A percentile compares a stretch with the other conserved stretches of the same genome.
Conservation (phyloP, 257 asterid genomes). For the Marsdenia floribunda region DNA sequence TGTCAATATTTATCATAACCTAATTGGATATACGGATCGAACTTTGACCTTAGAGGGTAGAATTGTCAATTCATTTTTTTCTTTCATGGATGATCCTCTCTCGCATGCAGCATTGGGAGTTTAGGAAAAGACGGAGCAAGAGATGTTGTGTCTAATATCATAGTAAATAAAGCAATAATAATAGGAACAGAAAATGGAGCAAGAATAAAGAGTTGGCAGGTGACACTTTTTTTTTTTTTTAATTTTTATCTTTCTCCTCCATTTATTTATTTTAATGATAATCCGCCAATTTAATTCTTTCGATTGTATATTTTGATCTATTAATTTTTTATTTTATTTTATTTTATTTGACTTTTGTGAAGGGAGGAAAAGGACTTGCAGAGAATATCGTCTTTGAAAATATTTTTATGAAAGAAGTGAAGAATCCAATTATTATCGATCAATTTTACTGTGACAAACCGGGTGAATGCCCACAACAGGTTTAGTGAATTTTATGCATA, state of each 20-base stretch:
- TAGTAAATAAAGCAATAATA: conserved; percentile 49
- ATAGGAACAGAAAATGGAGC: conserved; percentile 82
- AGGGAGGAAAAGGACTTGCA: conserved; percentile 92
- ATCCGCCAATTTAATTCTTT: not conserved
- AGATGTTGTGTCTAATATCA: conserved; percentile 56
- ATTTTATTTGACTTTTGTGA: not conserved
- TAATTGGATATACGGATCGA: too few species aligned
- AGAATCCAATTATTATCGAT: conserved; percentile 80
- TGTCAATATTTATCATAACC: too few species aligned
- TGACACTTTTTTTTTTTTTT: conserved; percentile 9
- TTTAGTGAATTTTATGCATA: conserved; percentile 1
- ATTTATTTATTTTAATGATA: too few species aligned
- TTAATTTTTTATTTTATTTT: not conserved
- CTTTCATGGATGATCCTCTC: not conserved
- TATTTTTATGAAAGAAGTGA: conserved; percentile 55
- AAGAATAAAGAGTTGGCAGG: conserved; percentile 97
- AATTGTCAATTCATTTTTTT: too few species aligned
- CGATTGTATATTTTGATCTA: too few species aligned
- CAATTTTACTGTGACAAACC: conserved; percentile 74
- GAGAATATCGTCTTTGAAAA: conserved; percentile 59
- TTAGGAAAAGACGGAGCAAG: conserved; percentile 61
- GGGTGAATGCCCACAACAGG: conserved; percentile 49
- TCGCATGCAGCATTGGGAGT: conserved; percentile 95
- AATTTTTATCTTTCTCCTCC: too few species aligned
- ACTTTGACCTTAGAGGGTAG: too few species aligned